Percentiles rank a stretch among this genome's conserved stretches.
These are phyloP conservation scores for Chaetothyriales sp. DNA, from an alignment of 2,329 filamentous ascomycete genomes.

Conservation along the genomic window DNA sequence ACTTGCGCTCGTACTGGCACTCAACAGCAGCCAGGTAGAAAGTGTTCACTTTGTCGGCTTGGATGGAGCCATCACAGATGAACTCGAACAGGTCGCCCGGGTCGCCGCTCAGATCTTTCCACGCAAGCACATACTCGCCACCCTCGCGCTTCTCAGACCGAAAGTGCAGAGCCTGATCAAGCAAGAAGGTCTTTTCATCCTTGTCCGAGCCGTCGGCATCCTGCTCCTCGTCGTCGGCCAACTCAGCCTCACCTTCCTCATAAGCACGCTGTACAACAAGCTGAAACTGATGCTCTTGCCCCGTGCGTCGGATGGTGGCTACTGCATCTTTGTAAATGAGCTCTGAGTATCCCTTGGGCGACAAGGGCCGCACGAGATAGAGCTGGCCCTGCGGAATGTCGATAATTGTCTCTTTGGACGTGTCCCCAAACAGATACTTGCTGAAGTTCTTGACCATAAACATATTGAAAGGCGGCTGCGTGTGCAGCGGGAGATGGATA, in stretches of 20 bases:
- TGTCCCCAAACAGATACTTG: conserved; percentile 83
- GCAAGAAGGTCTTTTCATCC: conserved; percentile 92
- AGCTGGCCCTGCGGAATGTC: conserved; percentile 92
- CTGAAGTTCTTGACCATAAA: conserved; percentile 55
- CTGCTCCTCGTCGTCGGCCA: conserved; percentile 78
- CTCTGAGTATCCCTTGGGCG: conserved; percentile 94
- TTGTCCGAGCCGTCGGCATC: conserved; percentile 70
- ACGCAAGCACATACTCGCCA: conserved; percentile 77
- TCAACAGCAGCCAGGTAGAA: conserved; percentile 75
- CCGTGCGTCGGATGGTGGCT: conserved; percentile 80
- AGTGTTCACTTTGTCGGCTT: conserved; percentile 56
- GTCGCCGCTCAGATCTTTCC: conserved; percentile 90
- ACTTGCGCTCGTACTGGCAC: conserved; percentile 97
- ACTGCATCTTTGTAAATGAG: conserved; percentile 97
- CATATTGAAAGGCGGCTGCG: conserved; percentile 25
- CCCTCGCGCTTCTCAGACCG: conserved; percentile 68
- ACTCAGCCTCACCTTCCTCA: conserved; percentile 91
- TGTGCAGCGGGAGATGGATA: neutral
- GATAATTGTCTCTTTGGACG: conserved; percentile 81
- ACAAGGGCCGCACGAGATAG: conserved; percentile 87
- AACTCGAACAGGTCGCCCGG: conserved; percentile 94
- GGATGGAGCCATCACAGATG: conserved; percentile 67
- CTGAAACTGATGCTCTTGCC: conserved; percentile 93
- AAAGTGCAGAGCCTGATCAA: conserved; percentile 85
- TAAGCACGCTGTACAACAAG: conserved; percentile 92